Conservation (phyloP, 768 basidiomycete species). For the Mycena polygramma region DNA sequence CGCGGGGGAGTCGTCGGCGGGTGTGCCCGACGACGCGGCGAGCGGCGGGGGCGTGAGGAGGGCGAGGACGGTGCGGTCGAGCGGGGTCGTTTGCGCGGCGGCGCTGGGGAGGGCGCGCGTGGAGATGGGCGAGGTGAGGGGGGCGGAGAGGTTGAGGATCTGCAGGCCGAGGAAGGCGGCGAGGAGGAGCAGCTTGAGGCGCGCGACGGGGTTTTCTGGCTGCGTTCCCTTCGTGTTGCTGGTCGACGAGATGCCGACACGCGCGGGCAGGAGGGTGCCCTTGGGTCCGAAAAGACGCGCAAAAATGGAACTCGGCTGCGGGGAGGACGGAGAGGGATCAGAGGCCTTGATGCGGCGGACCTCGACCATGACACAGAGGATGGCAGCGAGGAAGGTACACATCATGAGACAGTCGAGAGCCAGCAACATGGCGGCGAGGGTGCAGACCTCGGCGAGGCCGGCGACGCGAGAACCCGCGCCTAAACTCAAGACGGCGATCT, state of each 20-base stretch:
- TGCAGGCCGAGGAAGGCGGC: conserved; percentile 93
- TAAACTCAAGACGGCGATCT: conserved; percentile 89
- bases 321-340: conserved; percentile 45
- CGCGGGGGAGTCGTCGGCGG: conserved; percentile 19
- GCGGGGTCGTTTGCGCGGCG: conserved; percentile 23
- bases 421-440: conserved; percentile 91
- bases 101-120: conserved; percentile 22
- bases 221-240: conserved; percentile 46
- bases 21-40: conserved; percentile 29
- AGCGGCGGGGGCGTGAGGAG: conserved; percentile 11
- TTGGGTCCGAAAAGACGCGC: conserved; percentile 31
- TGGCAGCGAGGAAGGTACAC: conserved; percentile 90
- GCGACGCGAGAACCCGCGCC: conserved; percentile 91
- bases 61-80: conserved; percentile 25
- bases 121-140: conserved; percentile 72
- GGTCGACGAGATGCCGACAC: conserved; percentile 46
- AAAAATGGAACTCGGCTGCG: conserved; percentile 40
- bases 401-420: conserved; percentile 89
- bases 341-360: conserved; percentile 75
- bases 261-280: conserved; percentile 36
- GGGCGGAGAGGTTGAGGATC: conserved; percentile 92
- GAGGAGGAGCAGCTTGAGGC: conserved; percentile 92
- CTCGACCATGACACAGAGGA: conserved; percentile 97
- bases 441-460: conserved; percentile 94
- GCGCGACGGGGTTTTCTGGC: conserved; percentile 84